Conservation (phyloP, 495 filamentous ascomycete species). For the Staphylotrichum tortipilum region DNA sequence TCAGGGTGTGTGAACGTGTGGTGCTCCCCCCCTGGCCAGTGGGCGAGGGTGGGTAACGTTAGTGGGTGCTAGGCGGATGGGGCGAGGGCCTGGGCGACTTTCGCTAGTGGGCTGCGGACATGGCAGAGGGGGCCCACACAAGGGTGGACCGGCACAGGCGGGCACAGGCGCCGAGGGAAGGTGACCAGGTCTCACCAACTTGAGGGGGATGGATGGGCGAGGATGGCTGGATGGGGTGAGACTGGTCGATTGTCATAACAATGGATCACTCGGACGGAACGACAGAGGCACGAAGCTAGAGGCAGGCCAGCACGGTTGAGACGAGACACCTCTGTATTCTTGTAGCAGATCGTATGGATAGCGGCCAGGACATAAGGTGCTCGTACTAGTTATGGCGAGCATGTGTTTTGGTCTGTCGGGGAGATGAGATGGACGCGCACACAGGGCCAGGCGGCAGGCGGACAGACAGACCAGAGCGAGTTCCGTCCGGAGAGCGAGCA, state of each 20-base stretch:
- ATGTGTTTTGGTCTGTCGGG: no score
- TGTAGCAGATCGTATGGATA: no score
- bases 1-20: no score
- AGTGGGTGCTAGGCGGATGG: constrained; percentile 8
- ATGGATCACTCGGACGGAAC: background rate
- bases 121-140: background rate
- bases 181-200: background rate
- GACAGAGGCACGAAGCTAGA: background rate
- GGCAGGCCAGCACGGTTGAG: background rate
- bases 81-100: constrained; percentile 12
- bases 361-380: no score
- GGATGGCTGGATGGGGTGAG: no score
- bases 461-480: no score
- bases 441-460: no score
- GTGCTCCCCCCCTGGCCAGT: no score
- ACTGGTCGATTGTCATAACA: background rate
- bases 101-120: background rate
- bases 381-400: no score
- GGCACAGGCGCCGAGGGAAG: constrained; percentile 3
- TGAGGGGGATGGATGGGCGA: background rate
- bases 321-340: no score
- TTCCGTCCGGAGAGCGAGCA: no score
- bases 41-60: constrained; percentile 5
- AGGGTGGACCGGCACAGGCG: constrained; percentile 3
- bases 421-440: no score